Conservation (phyloP, 2,329 filamentous ascomycete species). For the Fusarium devonianum region DNA sequence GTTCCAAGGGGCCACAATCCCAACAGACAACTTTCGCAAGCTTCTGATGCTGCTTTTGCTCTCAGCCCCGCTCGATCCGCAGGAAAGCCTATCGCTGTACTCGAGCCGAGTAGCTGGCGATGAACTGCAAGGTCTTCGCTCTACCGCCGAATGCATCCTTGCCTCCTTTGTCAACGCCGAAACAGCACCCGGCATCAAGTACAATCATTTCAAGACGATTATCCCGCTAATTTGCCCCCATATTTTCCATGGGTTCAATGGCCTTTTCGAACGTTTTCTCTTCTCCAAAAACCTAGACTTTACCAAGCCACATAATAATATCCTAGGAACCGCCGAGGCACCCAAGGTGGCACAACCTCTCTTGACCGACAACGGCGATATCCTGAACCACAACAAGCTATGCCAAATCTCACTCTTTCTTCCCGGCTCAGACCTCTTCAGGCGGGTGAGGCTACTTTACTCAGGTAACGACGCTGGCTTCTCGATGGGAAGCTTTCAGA, state of each 20-base stretch:
- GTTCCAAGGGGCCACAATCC: conserved; percentile 72
- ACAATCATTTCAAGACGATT: conserved; percentile 65
- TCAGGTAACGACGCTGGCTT: conserved; percentile 75
- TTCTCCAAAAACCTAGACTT: conserved; percentile 77
- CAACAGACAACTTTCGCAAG: conserved; percentile 75
- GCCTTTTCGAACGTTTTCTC: conserved; percentile 77
- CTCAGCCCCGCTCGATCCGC: conserved; percentile 68
- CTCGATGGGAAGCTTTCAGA: conserved; percentile 78
- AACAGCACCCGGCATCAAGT: conserved; percentile 68
- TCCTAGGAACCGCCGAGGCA: conserved; percentile 17
- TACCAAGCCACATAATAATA: conserved; percentile 55
- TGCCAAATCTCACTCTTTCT: conserved; percentile 79
- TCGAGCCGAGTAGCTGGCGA: conserved; percentile 62
- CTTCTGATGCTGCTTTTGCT: conserved; percentile 75
- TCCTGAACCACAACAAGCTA: conserved; percentile 69
- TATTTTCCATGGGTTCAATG: conserved; percentile 71
- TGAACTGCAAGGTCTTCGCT: conserved; percentile 65
- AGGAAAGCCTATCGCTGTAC: conserved; percentile 70
- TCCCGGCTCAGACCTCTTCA: conserved; percentile 68
- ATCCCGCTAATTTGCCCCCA: conserved; percentile 68
- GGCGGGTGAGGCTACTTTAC: conserved; percentile 71
- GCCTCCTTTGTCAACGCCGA: conserved; percentile 72
- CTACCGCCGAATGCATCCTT: conserved; percentile 69
- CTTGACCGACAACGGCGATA: conserved; percentile 61
- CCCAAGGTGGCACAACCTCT: conserved; percentile 55